phyloP scores from a whole-genome alignment of 306 rosid species.

The Abrus precatorius region DNA sequence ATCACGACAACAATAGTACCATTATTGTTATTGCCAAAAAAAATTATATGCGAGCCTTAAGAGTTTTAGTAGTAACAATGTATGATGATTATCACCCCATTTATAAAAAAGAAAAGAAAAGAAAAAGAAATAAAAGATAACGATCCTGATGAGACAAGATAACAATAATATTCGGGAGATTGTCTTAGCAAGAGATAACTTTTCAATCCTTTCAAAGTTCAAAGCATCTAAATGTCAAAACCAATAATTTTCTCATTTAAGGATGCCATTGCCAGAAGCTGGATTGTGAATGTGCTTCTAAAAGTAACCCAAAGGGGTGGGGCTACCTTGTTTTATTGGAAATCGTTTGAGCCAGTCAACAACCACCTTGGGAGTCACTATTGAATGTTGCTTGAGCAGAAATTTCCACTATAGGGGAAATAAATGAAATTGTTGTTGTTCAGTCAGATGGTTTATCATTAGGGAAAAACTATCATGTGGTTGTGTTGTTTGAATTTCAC shows the following conservation, averaged over 20 bases:
- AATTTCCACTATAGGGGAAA: background rate
- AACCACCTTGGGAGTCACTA: slow-evolving; percentile 8
- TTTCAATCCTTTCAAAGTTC: slow-evolving; percentile 42
- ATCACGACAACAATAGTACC: background rate
- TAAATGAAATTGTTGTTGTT: background rate
- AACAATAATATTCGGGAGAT: slow-evolving; percentile 23
- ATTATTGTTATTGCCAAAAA: background rate
- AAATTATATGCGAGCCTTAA: background rate
- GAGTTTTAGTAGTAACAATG: background rate
- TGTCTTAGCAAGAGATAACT: slow-evolving; percentile 38
- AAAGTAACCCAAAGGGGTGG: slow-evolving; percentile 7
- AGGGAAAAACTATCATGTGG: too few relatives aligned
- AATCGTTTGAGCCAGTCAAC: background rate
- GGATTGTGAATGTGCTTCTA: slow-evolving; percentile 19
- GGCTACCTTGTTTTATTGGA: slow-evolving; percentile 6
- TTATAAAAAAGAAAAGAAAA: background rate
- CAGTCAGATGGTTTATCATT: too few relatives aligned
- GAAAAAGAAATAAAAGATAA: background rate
- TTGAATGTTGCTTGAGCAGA: slow-evolving; percentile 33
- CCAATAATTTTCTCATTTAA: slow-evolving; percentile 38
- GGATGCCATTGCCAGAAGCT: slow-evolving; percentile 15
- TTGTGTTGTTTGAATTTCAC: too few relatives aligned
- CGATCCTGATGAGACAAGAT: slow-evolving; percentile 29
- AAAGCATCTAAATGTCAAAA: slow-evolving; percentile 32
- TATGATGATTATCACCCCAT: background rate